Conservation (phyloP, 116 monocot genomes). For the Trichopus zeylanicus region DNA sequence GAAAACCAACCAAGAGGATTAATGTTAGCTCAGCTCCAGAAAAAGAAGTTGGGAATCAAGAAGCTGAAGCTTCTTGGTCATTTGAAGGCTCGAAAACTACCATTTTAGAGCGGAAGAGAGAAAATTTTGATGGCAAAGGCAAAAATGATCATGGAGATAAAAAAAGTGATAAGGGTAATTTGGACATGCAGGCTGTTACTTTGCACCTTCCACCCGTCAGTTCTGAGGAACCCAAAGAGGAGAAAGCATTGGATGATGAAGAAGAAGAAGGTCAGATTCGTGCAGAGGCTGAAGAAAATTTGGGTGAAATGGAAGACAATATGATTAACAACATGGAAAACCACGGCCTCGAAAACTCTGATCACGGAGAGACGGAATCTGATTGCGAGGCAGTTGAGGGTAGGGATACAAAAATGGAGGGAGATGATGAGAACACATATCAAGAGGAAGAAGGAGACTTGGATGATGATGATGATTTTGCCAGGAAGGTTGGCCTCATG, state of each 20-base stretch:
- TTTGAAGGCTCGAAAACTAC: conserved; percentile 59
- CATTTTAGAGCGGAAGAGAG: conserved; percentile 38
- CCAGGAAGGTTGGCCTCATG: conserved; percentile 36
- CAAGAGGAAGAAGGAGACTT: conserved; percentile 28
- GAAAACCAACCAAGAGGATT: not conserved
- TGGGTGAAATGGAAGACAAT: conserved; percentile 2
- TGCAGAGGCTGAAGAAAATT: conserved; percentile 4
- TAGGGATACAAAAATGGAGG: conserved; percentile 18
- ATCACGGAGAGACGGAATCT: conserved; percentile 20
- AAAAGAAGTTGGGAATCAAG: conserved; percentile 10
- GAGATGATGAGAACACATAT: conserved; percentile 19
- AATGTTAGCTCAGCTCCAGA: not conserved
- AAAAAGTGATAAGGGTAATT: too few species aligned
- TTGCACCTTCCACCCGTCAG: not conserved
- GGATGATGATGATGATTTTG: conserved; percentile 53
- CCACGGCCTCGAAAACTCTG: conserved; percentile 28
- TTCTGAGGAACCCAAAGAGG: not conserved
- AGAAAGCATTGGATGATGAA: not conserved
- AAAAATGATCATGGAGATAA: too few species aligned
- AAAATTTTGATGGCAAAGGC: too few species aligned
- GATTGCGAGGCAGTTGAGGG: conserved; percentile 34
- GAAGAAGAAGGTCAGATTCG: conserved; percentile 15
- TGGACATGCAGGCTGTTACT: too few species aligned
- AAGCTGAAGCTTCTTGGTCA: conserved; percentile 24
- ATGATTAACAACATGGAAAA: conserved; percentile 14